These are phyloP conservation scores for Blastobotrys persicus DNA, from an alignment of 1,139 yeast genomes.

Conservation along the genomic window DNA sequence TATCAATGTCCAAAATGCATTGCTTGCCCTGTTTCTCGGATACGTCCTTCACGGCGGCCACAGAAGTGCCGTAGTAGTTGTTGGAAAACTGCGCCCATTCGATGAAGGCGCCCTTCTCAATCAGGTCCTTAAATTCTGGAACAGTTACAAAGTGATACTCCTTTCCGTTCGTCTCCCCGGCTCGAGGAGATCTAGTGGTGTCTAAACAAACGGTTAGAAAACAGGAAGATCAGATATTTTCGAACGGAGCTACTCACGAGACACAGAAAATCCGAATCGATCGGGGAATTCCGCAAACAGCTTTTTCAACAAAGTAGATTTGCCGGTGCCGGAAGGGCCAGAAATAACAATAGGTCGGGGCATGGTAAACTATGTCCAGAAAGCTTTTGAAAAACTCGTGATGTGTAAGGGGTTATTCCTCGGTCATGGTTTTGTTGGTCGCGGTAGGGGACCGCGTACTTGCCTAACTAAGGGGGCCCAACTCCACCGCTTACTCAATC, in stretches of 20 bases:
- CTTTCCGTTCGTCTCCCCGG: constrained; percentile 84
- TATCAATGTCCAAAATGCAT: constrained; percentile 93
- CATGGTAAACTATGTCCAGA: too few species aligned
- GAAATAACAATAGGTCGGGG: constrained; percentile 90
- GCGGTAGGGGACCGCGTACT: too few species aligned
- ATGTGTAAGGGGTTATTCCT: not conserved
- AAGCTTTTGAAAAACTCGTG: not conserved
- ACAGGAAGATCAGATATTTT: not conserved
- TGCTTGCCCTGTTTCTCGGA: constrained; percentile 51
- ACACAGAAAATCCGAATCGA: constrained; percentile 88
- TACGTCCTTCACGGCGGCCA: constrained; percentile 79
- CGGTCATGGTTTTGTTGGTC: not conserved
- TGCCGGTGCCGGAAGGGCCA: constrained; percentile 96
- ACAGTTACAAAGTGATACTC: constrained; percentile 86
- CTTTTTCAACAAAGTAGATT: constrained; percentile 87
- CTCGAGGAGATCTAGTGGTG: constrained; percentile 89
- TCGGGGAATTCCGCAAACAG: constrained; percentile 87
- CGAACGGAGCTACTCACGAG: constrained; percentile 40
- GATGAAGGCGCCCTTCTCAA: constrained; percentile 71
- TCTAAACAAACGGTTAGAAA: constrained; percentile 40
- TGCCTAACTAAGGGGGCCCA: too few species aligned
- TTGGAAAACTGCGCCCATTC: constrained; percentile 99
- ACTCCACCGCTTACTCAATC: too few species aligned
- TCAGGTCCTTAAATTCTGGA: constrained; percentile 72
- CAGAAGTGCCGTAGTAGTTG: constrained; percentile 92